These are phyloP conservation scores for Pythium vanterpoolii DNA, from an alignment of 352 stramenopile species.

Conservation along the genomic window DNA sequence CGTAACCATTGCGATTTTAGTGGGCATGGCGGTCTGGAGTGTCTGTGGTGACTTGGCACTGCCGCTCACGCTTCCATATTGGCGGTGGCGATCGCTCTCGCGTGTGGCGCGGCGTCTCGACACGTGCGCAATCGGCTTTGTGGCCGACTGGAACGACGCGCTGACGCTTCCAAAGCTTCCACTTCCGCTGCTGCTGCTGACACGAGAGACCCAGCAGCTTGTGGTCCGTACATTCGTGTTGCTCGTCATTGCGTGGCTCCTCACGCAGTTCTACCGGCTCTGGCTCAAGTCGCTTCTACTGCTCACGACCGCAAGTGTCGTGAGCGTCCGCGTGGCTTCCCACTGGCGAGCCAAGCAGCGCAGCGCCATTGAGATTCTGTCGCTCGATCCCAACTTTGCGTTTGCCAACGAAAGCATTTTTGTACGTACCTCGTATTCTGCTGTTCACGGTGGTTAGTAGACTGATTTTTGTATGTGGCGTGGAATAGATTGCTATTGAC, in stretches of 20 bases:
- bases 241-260: constrained; percentile 17
- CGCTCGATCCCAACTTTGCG: constrained; percentile 70
- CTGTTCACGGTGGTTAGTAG: neutral
- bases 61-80: constrained; percentile 1
- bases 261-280: constrained; percentile 51
- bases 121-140: constrained; percentile 8
- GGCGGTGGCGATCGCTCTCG: constrained; percentile 14
- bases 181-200: constrained; percentile 1
- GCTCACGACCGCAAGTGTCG: constrained; percentile 20
- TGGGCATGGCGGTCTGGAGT: neutral
- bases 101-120: constrained; percentile 4
- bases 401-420: constrained; percentile 84
- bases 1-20: constrained; percentile 14
- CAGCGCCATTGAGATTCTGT: constrained; percentile 55
- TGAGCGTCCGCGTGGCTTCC: constrained; percentile 31
- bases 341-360: constrained; percentile 50
- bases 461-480: neutral
- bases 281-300: constrained; percentile 65
- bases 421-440: constrained; percentile 30
- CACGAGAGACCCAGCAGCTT: constrained; percentile 3
- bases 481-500: constrained; percentile 64
- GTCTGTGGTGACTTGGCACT: constrained; percentile 8
- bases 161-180: neutral
- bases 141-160: constrained; percentile 9
- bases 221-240: constrained; percentile 1